Evolutionary conservation across 2,329 filamentous ascomycete genomes (phyloP), one percentile per base, ranked within the genome.

Genomic region (Akanthomyces dipterigenus): DNA sequence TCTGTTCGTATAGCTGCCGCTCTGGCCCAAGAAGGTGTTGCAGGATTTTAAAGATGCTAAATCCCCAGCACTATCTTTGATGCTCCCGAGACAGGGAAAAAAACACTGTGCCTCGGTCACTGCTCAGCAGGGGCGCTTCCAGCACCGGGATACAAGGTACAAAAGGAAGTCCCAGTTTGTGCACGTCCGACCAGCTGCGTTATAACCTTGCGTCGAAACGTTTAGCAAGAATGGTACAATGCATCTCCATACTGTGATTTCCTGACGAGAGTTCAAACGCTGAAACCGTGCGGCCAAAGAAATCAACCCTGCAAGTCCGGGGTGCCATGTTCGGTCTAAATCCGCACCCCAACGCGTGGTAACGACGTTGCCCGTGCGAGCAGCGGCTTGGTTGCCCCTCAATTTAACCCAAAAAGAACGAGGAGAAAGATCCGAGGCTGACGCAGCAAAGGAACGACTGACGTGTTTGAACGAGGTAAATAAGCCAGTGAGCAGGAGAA

Each of bases 301-400:
- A 26, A 26, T 26, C n/a, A 40, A 40, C 36, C 22, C 34, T 54
- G 22, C 48, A 12, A 16, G 20, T 43, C 55, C 31, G 28, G 55
- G 45, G 55, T 42, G 55, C 55, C 55, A 55, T 48, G 55, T 34
- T 57, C 42, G 43, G 43, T 45, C 55, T 48, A 57, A 49, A 45
- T 57, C 43, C 46, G 24, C 45, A 50, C 46, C 45, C 45, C 18
- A 43, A 34, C 46, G 18, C 55, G 22, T 26, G 28, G 55, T 16
- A 59, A 50, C 45, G 28, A 57, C 20, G 43, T 49, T 34, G 55
- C 55, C 55, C 55, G 46, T 59, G 55, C 46, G 55, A 57, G 28
- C n/a, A 53, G 49, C 49, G 51, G 43, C 43, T 18, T 43, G 46
- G 55, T 59, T 59, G 55, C 55, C 55, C 55, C 55, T 59, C 55